Base-by-base conservation (phyloP, 139 green algal genomes). In the Chlamydomonas asymmetrica region DNA sequence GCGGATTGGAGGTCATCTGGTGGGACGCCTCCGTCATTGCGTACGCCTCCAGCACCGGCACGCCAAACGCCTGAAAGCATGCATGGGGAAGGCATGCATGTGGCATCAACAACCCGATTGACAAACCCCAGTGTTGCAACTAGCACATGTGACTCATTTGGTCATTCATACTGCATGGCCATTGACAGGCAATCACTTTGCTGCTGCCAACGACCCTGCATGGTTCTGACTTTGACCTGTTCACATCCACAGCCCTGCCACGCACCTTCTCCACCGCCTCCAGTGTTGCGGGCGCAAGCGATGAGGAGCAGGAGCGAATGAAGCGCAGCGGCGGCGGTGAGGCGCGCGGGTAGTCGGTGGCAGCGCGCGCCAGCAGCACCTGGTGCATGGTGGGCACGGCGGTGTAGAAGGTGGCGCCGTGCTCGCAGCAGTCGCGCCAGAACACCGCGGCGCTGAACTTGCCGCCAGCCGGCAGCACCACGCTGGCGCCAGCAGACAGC, bases 331-430 rank as follows among this genome's bases (percentile, higher is more conserved):
- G 88, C 10, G 88, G 84, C 5, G 87, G 86, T 20, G 52, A 59
- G 56, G 66, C 20, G 3, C 59, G n/a, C 4, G 83, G 84, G 73
- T 86, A 91, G 79, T 91, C 87, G 62, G 83, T 64, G 25, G 71
- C 74, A 4, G 87, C 87, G 0, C 78, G 68, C 1, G 70, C 48
- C 50, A 87, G 65, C 57, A 84, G 78, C 57, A 84, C 60, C 76
- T 93, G 88, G 85, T 97, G 93, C 48, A 97, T 96, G 66, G 93
- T 97, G 41, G 93, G 93, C 35, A 97, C 92, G 20, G 92, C 92
- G 29, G 92, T 96, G 84, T 97, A 98, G 80, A 89, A 98, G 38
- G 93, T 98, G 48, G 80, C 85, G 0, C 69, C 54, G 49, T 91
- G 64, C 35, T 74, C 43, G 16, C 45, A 57, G 13, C 87, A 84